phyloP scores from a whole-genome alignment of 1,284 basidiomycete genomes.

The Leccinum glutinopallens region DNA sequence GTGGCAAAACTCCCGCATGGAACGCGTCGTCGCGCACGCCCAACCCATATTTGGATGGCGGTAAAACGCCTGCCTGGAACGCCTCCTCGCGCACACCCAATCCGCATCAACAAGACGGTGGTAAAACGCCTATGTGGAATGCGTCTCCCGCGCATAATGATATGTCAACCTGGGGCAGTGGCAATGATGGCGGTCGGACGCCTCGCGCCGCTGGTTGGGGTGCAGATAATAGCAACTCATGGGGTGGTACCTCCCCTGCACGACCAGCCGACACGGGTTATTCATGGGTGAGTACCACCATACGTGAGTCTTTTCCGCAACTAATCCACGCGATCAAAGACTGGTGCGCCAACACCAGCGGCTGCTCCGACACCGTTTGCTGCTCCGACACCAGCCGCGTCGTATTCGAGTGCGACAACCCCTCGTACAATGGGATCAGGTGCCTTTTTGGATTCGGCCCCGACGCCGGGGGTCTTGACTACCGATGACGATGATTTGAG shows the following conservation, averaged over 20 bases:
- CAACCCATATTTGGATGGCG: constrained; percentile 57
- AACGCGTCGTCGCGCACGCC: constrained; percentile 57
- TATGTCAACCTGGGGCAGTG: constrained; percentile 27
- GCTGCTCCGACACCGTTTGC: constrained; percentile 54
- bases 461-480: constrained; percentile 37
- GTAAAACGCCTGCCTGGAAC: constrained; percentile 57
- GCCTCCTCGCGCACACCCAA: constrained; percentile 63
- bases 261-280: constrained; percentile 37
- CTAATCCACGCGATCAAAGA: constrained; percentile 32
- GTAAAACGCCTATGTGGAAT: constrained; percentile 25
- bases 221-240: constrained; percentile 14
- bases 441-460: constrained; percentile 31
- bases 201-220: constrained; percentile 36
- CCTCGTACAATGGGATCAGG: constrained; percentile 36
- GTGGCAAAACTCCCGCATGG: constrained; percentile 60
- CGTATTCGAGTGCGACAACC: constrained; percentile 40
- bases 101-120: constrained; percentile 41
- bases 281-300: constrained; percentile 36
- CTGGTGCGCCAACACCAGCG: constrained; percentile 54
- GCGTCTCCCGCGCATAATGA: constrained; percentile 43
- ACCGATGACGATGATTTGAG: constrained; percentile 33
- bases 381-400: constrained; percentile 37
- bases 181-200: constrained; percentile 42
- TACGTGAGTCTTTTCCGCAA: neutral
- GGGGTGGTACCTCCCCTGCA: constrained; percentile 40